Percentiles rank a stretch among this genome's conserved stretches.
phyloP scores from a whole-genome alignment of 1,284 basidiomycete species.

The Coniferiporia sulphurascens region DNA sequence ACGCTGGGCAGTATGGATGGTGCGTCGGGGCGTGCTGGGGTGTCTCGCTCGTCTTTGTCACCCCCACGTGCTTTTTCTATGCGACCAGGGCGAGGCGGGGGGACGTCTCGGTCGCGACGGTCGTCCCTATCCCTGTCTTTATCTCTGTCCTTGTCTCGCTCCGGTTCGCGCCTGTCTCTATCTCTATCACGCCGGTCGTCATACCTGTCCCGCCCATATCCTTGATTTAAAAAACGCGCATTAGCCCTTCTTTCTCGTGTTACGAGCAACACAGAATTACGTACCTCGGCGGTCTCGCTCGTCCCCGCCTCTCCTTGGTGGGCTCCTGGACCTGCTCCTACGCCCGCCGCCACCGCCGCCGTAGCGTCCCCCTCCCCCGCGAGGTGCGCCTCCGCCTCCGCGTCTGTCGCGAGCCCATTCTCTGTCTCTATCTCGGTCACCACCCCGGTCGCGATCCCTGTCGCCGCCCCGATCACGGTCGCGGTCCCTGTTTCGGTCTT shows the following conservation, averaged over 20 bases:
- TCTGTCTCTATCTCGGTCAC: constrained; percentile 35
- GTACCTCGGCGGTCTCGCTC: constrained; percentile 39
- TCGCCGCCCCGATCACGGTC: constrained; percentile 36
- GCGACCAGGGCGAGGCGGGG: constrained; percentile 19
- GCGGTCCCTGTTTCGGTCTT: constrained; percentile 29
- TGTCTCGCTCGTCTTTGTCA: background rate
- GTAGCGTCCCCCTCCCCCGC: background rate
- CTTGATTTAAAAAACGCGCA: constrained; percentile 6
- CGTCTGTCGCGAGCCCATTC: constrained; percentile 46
- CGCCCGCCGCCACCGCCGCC: constrained; percentile 12
- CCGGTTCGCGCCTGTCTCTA: constrained; percentile 21
- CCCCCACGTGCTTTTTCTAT: constrained; percentile 10
- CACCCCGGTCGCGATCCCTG: constrained; percentile 29
- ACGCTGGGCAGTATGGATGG: constrained; percentile 21
- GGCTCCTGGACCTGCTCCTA: constrained; percentile 66
- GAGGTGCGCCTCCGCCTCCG: background rate
- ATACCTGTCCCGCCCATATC: constrained; percentile 27
- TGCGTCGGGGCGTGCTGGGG: constrained; percentile 21
- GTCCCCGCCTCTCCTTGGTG: constrained; percentile 40
- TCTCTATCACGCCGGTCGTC: constrained; percentile 30
- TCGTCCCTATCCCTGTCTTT: constrained; percentile 13
- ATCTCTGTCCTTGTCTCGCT: constrained; percentile 14
- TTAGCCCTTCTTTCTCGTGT: background rate
- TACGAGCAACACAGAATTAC: background rate
- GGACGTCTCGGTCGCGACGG: background rate